These are phyloP conservation scores for Cicer pinnatifidum DNA, from an alignment of 306 rosid species.

Conservation along the genomic window DNA sequence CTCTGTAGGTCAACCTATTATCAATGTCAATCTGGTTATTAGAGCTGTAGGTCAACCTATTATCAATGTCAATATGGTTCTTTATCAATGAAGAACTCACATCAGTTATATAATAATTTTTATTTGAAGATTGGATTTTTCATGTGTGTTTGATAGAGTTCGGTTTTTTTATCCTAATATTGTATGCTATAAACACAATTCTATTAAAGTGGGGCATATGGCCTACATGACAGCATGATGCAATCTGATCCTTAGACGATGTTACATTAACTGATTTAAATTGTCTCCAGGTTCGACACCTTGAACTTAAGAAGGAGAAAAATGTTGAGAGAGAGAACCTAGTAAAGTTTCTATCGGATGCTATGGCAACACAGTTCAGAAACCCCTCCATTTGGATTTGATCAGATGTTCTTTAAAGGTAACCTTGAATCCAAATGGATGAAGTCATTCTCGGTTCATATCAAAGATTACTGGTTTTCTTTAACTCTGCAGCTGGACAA, in stretches of 20 bases:
- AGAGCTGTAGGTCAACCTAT: background rate
- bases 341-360: constrained; percentile 70
- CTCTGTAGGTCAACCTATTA: no score
- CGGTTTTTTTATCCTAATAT: background rate
- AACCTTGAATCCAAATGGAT: constrained; percentile 26
- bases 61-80: no score
- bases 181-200: constrained; percentile 22
- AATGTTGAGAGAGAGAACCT: constrained; percentile 63
- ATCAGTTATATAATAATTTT: background rate
- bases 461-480: constrained; percentile 11
- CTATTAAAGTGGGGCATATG: constrained; percentile 12
- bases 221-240: constrained; percentile 26
- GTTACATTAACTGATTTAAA: constrained; percentile 33
- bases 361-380: constrained; percentile 78
- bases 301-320: constrained; percentile 85
- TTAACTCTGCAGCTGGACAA: constrained; percentile 27
- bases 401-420: constrained; percentile 33
- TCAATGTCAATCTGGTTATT: no score
- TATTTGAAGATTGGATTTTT: background rate
- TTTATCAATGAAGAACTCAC: background rate
- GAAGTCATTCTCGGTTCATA: constrained; percentile 37
- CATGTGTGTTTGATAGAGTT: background rate
- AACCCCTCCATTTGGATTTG: constrained; percentile 81
- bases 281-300: constrained; percentile 81
- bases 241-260: constrained; percentile 33